A percentile compares a stretch with the other conserved stretches of the same genome.
Evolutionary conservation across 768 basidiomycete species (phyloP).

Genomic region (Leccinum sublutescens): DNA sequence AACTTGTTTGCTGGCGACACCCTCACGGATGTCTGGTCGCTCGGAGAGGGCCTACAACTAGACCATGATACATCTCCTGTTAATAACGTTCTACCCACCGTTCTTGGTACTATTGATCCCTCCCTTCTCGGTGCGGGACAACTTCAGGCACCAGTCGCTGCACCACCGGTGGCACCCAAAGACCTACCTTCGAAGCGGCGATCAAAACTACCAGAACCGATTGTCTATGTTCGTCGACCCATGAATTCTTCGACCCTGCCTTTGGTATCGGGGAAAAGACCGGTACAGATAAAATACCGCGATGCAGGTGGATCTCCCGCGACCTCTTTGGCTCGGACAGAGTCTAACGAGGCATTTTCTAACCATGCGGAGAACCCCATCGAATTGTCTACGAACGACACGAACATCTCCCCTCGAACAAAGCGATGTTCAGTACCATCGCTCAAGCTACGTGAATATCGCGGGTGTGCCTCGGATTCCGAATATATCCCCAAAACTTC

Average conservation of each 20-base stretch:
- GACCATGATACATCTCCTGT: not conserved
- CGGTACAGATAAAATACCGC: constrained; percentile 33
- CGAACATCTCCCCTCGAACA: not conserved
- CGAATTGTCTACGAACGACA: not conserved
- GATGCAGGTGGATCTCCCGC: constrained; percentile 7
- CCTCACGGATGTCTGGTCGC: constrained; percentile 6
- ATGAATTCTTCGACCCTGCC: constrained; percentile 22
- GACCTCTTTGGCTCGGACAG: not conserved
- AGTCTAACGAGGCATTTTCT: not conserved
- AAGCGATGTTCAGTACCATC: constrained; percentile 15
- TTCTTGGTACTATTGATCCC: constrained; percentile 29
- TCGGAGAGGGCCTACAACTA: not conserved
- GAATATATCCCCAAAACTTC: constrained; percentile 13
- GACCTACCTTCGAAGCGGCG: constrained; percentile 6
- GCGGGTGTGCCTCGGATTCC: constrained; percentile 14
- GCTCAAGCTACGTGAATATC: constrained; percentile 15
- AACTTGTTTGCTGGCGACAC: constrained; percentile 1
- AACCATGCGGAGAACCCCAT: not conserved
- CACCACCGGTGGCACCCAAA: not conserved
- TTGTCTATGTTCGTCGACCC: constrained; percentile 33
- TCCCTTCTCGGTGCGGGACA: constrained; percentile 26
- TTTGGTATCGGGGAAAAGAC: constrained; percentile 18
- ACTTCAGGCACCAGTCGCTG: not conserved
- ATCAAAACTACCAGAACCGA: constrained; percentile 22
- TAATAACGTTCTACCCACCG: not conserved